A percentile compares a stretch with the other conserved stretches of the same genome.
Evolutionary conservation across 2,329 filamentous ascomycete genomes (phyloP).

Genomic region (Rhynchosporium agropyri): DNA sequence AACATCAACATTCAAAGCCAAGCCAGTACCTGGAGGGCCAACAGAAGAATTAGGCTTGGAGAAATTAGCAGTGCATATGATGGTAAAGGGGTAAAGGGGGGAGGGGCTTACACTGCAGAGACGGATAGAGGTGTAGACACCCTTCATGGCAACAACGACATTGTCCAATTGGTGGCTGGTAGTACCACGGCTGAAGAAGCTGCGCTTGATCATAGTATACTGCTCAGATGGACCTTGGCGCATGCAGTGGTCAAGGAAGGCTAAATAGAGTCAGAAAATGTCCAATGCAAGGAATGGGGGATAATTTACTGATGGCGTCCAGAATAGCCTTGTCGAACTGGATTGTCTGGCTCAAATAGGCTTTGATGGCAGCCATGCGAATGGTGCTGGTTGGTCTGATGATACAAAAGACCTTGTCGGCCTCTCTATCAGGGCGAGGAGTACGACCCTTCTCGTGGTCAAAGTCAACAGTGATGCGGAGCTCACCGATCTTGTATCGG

Average conservation of each 20-base stretch:
- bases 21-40: conserved; percentile 51
- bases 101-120: conserved; percentile 59
- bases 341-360: conserved; percentile 64
- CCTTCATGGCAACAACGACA: conserved; percentile 79
- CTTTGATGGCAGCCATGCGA: conserved; percentile 64
- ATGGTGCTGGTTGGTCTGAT: conserved; percentile 69
- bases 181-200: conserved; percentile 64
- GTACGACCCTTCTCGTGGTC: conserved; percentile 60
- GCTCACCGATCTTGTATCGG: conserved; percentile 50
- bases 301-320: conserved; percentile 70
- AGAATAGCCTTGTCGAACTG: conserved; percentile 68
- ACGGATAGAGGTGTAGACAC: conserved; percentile 84
- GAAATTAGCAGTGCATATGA: conserved; percentile 21
- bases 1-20: conserved; percentile 87
- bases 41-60: conserved; percentile 28
- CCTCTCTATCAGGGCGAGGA: conserved; percentile 32
- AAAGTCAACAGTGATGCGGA: conserved; percentile 68
- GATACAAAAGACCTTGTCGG: conserved; percentile 58
- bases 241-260: conserved; percentile 87
- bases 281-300: not conserved
- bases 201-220: conserved; percentile 75
- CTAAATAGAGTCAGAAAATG: conserved; percentile 40
- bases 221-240: conserved; percentile 73
- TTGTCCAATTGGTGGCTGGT: conserved; percentile 55
- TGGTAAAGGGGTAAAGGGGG: conserved; percentile 1